Base-by-base conservation (phyloP, 2,329 filamentous ascomycete genomes). In the Fusarium sp. region DNA sequence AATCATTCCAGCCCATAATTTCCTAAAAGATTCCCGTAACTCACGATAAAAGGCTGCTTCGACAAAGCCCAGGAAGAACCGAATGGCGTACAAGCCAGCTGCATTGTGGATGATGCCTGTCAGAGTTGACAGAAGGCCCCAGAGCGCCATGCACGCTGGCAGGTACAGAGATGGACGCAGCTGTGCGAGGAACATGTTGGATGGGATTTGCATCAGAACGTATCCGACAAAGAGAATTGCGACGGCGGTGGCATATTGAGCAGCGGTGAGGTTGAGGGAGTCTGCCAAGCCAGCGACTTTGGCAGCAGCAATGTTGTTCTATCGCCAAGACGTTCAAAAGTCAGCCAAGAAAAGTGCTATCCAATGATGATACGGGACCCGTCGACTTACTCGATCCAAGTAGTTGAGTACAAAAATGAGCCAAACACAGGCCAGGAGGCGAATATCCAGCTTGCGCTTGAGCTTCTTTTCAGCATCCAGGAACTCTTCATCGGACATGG, bases 171-270 rank as follows among this genome's bases (percentile, higher is more conserved):
- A 63, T 14, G 65, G 65, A 8, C 65, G 65, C 6, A 67, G 22
- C 13, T 42, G 27, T 6, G 65, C 62, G 22, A 73, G 72, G 7
- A 84, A 65, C 73, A 85, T 79, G 73, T 84, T 84, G 20, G 80
- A 82, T 1, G 82, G 82, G 14, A 83, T 74, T 65, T 84, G 82
- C 69, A 82, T 80, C 20, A 81, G 64, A n/a, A 84, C 71, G 33
- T 63, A 63, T 20, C 60, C 60, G 18, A 63, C 60, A 35, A 52
- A 52, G 20, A 63, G 60, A 27, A 72, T 84, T 83, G 73, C 77
- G 50, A 86, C 82, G 6, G 81, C 79, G 2, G 84, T 85, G 7
- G 54, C 52, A 54, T 69, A 69, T 52, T 69, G 63, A 20, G 52
- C 14, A 14, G 61, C 66, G n/a, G 54, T 38, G 27, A 69, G 47